These are phyloP conservation scores for Penicillium sp. DNA, from an alignment of 2,329 filamentous ascomycete genomes.

Conservation along the genomic window DNA sequence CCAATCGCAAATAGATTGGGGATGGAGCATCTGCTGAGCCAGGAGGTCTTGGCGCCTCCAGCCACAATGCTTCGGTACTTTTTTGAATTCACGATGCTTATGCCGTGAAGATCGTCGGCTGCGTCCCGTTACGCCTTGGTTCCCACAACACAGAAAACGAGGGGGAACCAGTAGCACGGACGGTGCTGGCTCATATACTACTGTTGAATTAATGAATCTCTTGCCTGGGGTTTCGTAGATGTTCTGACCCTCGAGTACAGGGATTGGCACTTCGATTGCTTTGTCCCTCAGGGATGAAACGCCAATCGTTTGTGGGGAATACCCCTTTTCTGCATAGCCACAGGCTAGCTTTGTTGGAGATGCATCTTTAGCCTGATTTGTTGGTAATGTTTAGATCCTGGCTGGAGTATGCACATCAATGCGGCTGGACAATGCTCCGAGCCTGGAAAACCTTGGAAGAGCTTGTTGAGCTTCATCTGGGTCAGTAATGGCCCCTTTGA, in stretches of 20 bases:
- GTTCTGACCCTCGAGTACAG: not conserved
- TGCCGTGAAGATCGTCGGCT: not conserved
- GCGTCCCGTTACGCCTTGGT: too few species aligned
- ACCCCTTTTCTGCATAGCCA: slow-evolving; percentile 15
- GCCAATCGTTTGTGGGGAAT: slow-evolving; percentile 9
- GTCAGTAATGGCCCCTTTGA: not conserved
- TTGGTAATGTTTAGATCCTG: too few species aligned
- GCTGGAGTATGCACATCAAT: too few species aligned
- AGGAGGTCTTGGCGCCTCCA: slow-evolving; percentile 7
- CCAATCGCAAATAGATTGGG: not conserved
- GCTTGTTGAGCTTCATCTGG: slow-evolving; percentile 1
- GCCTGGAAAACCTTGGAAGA: not conserved
- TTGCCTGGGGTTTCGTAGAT: not conserved
- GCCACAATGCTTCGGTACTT: not conserved
- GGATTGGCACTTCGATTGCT: not conserved
- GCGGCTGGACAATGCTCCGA: not conserved
- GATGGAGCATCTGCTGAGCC: not conserved
- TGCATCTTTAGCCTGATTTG: too few species aligned
- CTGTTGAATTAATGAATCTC: too few species aligned
- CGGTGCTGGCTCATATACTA: too few species aligned
- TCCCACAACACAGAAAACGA: too few species aligned
- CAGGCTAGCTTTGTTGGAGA: slow-evolving; percentile 11
- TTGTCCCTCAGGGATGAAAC: slow-evolving; percentile 13
- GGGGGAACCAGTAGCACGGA: too few species aligned
- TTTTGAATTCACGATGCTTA: not conserved